Conservation (phyloP, 2,329 filamentous ascomycete species). For the Aspergillus quadrilineatus region DNA sequence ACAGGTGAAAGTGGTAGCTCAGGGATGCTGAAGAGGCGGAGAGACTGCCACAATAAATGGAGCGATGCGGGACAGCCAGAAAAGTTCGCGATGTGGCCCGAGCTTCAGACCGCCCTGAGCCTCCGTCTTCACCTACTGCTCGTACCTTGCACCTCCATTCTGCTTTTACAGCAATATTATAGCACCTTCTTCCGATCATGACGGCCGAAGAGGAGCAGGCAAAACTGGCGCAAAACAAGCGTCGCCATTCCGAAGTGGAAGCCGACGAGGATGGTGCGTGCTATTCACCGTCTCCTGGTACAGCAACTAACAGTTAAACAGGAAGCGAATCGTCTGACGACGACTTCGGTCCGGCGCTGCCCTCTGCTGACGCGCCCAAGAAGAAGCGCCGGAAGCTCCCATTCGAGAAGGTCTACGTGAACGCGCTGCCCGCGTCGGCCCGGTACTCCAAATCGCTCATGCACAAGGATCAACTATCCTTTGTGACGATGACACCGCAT, state of each 20-base stretch:
- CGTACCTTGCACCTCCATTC: conserved; percentile 7
- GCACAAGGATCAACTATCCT: conserved; percentile 94
- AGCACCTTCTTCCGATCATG: conserved; percentile 25
- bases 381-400: conserved; percentile 89
- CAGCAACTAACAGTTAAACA: conserved; percentile 19
- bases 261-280: conserved; percentile 45
- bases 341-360: conserved; percentile 89
- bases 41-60: conserved; percentile 15
- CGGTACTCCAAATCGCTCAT: conserved; percentile 95
- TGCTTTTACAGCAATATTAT: background rate
- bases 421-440: conserved; percentile 74
- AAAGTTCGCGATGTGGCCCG: conserved; percentile 33
- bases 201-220: conserved; percentile 26
- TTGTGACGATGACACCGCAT: conserved; percentile 80
- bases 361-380: conserved; percentile 73
- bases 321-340: conserved; percentile 63
- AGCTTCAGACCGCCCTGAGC: conserved; percentile 25
- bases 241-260: conserved; percentile 58
- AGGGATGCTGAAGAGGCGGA: conserved; percentile 17
- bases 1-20: conserved; percentile 20
- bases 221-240: conserved; percentile 47
- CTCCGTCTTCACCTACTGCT: background rate
- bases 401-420: conserved; percentile 92
- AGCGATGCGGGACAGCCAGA: conserved; percentile 27
- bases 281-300: background rate